Evolutionary conservation across 2,329 filamentous ascomycete species (phyloP), one percentile per base, ranked within the genome.

Genomic region (Remersonia thermophila): DNA sequence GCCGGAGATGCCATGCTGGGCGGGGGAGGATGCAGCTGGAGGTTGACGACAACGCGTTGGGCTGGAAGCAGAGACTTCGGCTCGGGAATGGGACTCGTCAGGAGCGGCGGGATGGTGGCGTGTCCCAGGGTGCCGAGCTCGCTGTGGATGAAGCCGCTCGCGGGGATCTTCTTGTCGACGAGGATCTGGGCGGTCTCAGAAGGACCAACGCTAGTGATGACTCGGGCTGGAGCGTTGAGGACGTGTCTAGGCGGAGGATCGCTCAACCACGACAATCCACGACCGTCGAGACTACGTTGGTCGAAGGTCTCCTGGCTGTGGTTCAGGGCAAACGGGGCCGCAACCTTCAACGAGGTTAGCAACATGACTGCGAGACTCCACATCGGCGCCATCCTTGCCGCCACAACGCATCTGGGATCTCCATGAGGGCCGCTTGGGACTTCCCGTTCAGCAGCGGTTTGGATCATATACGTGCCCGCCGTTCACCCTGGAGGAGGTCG

Each of bases 141-240:
- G 12, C 56, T 56, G 5, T 54, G 47, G 27, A 60, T 37, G 10
- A 45, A 54, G 23, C 59, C 61, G 23, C 47, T 48, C 16, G 55
- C 58, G 32, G 56, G 50, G 8, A 54, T 54, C 30, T 44, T 47
- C 25, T 35, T 40, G 32, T 49, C 45, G 6, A 54, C 53, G 12
- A 59, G 47, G 33, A 58, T 55, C 41, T 62, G 58, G 16, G 49
- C 51, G 16, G 53, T 55, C 27, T 50, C 55, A 13, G 53, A 54
- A 5, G 49, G 42, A 7, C 41, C 41, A 13, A 54, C 43, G 18
- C 48, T 54, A 10, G 55, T 60, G 33, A 54, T 43, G 2, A 59
- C 54, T 5, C 44, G 42, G 25, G 58, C 51, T 2, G 45, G 41
- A 9, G 43, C 32, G 11, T 40, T 47, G 8, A 38, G 26, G 5